A percentile compares a stretch with the other conserved stretches of the same genome.
These are phyloP conservation scores for Colletotrichum godetiae DNA, from an alignment of 2,329 filamentous ascomycete species.

Conservation along the genomic window DNA sequence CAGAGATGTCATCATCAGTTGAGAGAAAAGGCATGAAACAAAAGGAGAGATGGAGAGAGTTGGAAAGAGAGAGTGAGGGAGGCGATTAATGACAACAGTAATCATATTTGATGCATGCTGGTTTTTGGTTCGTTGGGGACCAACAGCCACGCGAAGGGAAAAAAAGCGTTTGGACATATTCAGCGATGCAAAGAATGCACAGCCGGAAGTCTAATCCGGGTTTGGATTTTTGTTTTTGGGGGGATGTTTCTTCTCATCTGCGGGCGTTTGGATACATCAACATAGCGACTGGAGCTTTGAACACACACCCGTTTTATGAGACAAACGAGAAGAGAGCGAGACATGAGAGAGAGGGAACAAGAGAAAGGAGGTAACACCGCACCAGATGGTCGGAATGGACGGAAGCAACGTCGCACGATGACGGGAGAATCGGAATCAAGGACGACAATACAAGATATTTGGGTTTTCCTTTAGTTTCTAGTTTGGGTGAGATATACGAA, in stretches of 20 bases:
- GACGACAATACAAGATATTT: background rate
- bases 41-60: background rate
- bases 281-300: background rate
- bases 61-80: background rate
- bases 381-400: background rate
- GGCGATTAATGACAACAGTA: background rate
- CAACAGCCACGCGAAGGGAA: background rate
- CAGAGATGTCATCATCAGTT: conserved; percentile 32
- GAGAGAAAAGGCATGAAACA: too few species aligned
- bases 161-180: conserved; percentile 2
- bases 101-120: background rate
- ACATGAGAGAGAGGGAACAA: too few species aligned
- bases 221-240: background rate
- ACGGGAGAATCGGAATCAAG: background rate
- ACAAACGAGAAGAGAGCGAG: background rate
- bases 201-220: background rate
- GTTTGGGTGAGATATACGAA: background rate
- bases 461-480: background rate
- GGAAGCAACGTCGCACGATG: background rate
- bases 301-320: background rate
- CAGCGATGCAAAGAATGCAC: background rate
- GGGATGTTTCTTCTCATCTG: conserved; percentile 11
- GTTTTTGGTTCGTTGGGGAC: background rate
- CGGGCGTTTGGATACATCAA: conserved; percentile 10
- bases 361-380: too few species aligned